These are phyloP conservation scores for Naganishia onofrii DNA, from an alignment of 768 basidiomycete genomes.

Conservation along the genomic window DNA sequence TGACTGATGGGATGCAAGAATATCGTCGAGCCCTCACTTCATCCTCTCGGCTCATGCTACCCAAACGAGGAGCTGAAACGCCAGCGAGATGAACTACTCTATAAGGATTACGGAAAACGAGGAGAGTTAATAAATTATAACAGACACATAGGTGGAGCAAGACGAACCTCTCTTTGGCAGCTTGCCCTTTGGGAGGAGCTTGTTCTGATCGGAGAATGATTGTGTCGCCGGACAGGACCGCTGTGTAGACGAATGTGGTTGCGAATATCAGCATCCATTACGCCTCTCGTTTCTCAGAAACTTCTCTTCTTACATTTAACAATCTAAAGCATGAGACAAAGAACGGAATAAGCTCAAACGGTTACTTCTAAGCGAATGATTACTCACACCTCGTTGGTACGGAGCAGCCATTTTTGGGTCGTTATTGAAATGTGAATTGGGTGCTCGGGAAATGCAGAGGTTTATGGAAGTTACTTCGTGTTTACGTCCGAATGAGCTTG, in stretches of 20 bases:
- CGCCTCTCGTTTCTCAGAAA: neutral
- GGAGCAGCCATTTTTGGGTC: slow-evolving; percentile 24
- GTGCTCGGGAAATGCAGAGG: neutral
- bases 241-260: slow-evolving; percentile 53
- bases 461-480: neutral
- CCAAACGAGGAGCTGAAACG: slow-evolving; percentile 76
- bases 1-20: neutral
- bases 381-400: slow-evolving; percentile 30
- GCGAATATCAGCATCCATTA: neutral
- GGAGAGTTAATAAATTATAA: neutral
- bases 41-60: slow-evolving; percentile 77
- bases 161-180: slow-evolving; percentile 79
- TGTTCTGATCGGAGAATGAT: slow-evolving; percentile 67
- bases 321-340: neutral
- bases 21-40: slow-evolving; percentile 60
- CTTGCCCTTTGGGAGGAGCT: slow-evolving; percentile 74
- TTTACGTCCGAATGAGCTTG: neutral
- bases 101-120: slow-evolving; percentile 21
- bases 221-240: slow-evolving; percentile 86
- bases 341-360: neutral
- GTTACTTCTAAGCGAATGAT: neutral
- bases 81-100: slow-evolving; percentile 90
- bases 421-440: neutral
- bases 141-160: neutral
- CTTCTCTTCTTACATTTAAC: slow-evolving; percentile 17